Conservation (phyloP, 169 alveolate species). For the Eimeria nieschulzi region DNA sequence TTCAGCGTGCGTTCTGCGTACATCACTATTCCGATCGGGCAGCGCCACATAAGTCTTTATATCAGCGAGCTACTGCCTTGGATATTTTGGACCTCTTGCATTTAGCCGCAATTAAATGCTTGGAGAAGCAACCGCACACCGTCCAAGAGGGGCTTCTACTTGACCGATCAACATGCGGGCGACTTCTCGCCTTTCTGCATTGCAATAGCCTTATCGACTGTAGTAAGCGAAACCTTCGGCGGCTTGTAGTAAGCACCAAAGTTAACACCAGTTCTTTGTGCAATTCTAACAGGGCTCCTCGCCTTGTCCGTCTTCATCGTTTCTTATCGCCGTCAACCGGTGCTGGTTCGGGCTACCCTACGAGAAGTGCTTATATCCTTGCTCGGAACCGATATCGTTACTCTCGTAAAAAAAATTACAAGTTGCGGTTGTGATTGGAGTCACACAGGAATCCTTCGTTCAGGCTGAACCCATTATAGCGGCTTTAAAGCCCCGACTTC, state of each 20-base stretch:
- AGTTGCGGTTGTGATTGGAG: background rate
- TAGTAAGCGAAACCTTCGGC: background rate
- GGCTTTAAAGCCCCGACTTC: slow-evolving; percentile 57
- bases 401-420: slow-evolving; percentile 4
- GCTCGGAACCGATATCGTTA: slow-evolving; percentile 44
- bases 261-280: too few species aligned
- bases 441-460: background rate
- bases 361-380: slow-evolving; percentile 37
- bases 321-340: slow-evolving; percentile 58
- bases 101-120: slow-evolving; percentile 15
- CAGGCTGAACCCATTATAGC: slow-evolving; percentile 68
- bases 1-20: slow-evolving; percentile 28
- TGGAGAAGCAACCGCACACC: slow-evolving; percentile 21
- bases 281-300: slow-evolving; percentile 39
- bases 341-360: slow-evolving; percentile 33
- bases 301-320: slow-evolving; percentile 55
- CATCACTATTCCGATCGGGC: background rate
- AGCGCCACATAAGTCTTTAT: slow-evolving; percentile 1
- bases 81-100: slow-evolving; percentile 49
- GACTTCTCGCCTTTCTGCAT: slow-evolving; percentile 48
- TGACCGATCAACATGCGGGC: slow-evolving; percentile 57
- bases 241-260: too few species aligned
- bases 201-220: slow-evolving; percentile 59
- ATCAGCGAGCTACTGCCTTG: slow-evolving; percentile 60
- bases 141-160: slow-evolving; percentile 37